Evolutionary conservation across 2,329 filamentous ascomycete species (phyloP).

Genomic region (Epichloe scottii): DNA sequence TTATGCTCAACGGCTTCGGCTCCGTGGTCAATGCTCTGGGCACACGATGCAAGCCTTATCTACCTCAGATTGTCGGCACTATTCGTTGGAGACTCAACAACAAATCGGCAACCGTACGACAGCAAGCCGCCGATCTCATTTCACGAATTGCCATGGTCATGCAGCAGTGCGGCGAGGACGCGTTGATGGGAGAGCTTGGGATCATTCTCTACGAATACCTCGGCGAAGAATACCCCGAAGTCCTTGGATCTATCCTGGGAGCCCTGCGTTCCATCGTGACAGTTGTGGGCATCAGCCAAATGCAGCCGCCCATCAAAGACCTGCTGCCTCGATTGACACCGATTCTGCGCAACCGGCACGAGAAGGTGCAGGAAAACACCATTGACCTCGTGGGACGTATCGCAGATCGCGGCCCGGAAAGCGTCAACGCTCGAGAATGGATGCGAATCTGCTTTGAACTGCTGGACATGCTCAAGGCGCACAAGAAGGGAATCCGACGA

Average conservation of each 20-base stretch:
- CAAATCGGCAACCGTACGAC: slow-evolving; percentile 90
- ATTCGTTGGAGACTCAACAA: slow-evolving; percentile 97
- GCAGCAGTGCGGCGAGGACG: slow-evolving; percentile 96
- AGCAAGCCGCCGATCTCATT: slow-evolving; percentile 93
- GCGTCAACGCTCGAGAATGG: slow-evolving; percentile 95
- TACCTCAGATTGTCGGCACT: slow-evolving; percentile 92
- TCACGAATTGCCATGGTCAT: slow-evolving; percentile 97
- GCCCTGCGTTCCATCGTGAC: slow-evolving; percentile 93
- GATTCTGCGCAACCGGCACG: slow-evolving; percentile 95
- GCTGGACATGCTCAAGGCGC: slow-evolving; percentile 97
- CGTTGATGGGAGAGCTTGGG: slow-evolving; percentile 87
- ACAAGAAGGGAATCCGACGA: slow-evolving; percentile 97
- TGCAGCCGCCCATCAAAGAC: slow-evolving; percentile 97
- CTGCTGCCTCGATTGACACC: slow-evolving; percentile 87
- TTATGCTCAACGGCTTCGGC: slow-evolving; percentile 95
- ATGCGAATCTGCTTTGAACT: slow-evolving; percentile 99
- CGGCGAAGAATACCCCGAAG: slow-evolving; percentile 96
- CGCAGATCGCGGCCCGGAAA: slow-evolving; percentile 90
- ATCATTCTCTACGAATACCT: slow-evolving; percentile 95
- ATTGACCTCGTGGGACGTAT: slow-evolving; percentile 97
- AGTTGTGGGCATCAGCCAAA: slow-evolving; percentile 92
- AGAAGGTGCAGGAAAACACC: slow-evolving; percentile 98
- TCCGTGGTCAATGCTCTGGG: slow-evolving; percentile 94
- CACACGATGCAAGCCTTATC: slow-evolving; percentile 86
- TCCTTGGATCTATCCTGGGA: slow-evolving; percentile 89